These are phyloP conservation scores for Aspergillus pseudonomiae DNA, from an alignment of 2,329 filamentous ascomycete genomes.

Conservation along the genomic window DNA sequence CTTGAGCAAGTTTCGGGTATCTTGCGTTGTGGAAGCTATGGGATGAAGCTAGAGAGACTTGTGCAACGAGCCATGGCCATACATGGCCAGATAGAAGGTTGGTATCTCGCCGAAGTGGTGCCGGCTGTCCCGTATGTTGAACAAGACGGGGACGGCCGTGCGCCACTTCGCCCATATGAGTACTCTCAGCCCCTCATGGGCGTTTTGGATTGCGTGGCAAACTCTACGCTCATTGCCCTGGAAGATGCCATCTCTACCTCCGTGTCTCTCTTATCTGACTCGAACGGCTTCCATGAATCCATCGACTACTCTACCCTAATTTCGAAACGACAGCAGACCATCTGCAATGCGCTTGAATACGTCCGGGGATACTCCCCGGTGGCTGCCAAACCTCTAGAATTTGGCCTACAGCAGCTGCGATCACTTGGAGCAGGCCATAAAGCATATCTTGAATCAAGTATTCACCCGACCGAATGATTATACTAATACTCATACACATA, in stretches of 20 bases:
- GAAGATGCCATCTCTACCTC: background rate
- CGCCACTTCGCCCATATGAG: background rate
- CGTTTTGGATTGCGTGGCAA: background rate
- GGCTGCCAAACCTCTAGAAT: background rate
- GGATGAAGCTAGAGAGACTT: background rate
- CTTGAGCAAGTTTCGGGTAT: background rate
- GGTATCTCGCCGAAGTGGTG: background rate
- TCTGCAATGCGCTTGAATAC: background rate
- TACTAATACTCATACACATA: background rate
- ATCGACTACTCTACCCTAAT: background rate
- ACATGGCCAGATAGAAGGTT: background rate
- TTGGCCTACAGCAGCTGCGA: background rate
- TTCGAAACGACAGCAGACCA: background rate
- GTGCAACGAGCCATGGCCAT: background rate
- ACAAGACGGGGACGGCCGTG: too few species aligned
- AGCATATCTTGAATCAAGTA: background rate
- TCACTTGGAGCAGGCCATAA: too few species aligned
- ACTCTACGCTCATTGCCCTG: background rate
- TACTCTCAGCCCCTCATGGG: background rate
- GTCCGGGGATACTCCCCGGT: background rate
- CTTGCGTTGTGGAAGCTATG: background rate
- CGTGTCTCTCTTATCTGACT: background rate
- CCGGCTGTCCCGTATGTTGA: background rate
- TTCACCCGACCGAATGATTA: background rate
- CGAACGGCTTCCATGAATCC: too few species aligned